A percentile compares a stretch with the other conserved stretches of the same genome.
Evolutionary conservation across 495 filamentous ascomycete genomes (phyloP).

Genomic region (Chaetomidium leptoderma): DNA sequence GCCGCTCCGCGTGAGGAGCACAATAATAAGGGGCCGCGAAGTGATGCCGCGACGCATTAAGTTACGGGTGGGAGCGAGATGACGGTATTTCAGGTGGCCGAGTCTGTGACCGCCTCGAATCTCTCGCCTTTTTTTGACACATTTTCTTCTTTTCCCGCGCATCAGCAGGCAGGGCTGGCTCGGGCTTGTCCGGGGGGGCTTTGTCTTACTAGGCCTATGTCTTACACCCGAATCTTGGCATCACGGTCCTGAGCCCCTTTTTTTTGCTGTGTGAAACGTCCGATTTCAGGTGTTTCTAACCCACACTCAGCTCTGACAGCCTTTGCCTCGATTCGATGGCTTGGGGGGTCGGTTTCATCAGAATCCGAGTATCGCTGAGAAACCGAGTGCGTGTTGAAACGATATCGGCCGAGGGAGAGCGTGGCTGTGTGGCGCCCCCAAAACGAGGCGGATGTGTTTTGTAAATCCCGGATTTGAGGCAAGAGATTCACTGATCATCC

Average conservation of each 20-base stretch:
- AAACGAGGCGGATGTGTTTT: too few relatives aligned
- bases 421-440: too few relatives aligned
- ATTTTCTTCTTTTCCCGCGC: too few relatives aligned
- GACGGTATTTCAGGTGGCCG: not conserved
- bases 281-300: not conserved
- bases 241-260: not conserved
- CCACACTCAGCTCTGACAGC: not conserved
- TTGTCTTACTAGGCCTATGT: too few relatives aligned
- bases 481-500: too few relatives aligned
- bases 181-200: too few relatives aligned
- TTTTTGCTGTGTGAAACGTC: not conserved
- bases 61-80: not conserved
- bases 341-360: not conserved
- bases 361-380: not conserved
- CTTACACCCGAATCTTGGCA: not conserved
- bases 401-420: not conserved
- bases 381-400: not conserved
- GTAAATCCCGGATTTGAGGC: too few relatives aligned
- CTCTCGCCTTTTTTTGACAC: too few relatives aligned
- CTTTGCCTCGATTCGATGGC: not conserved
- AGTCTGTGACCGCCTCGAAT: not conserved
- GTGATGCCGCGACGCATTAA: not conserved
- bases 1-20: too few relatives aligned
- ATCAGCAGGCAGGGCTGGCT: too few relatives aligned
- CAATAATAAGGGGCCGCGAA: not conserved